Conservation (phyloP, 192 early-diverging fungal genomes). For the Coemansia sp. region DNA sequence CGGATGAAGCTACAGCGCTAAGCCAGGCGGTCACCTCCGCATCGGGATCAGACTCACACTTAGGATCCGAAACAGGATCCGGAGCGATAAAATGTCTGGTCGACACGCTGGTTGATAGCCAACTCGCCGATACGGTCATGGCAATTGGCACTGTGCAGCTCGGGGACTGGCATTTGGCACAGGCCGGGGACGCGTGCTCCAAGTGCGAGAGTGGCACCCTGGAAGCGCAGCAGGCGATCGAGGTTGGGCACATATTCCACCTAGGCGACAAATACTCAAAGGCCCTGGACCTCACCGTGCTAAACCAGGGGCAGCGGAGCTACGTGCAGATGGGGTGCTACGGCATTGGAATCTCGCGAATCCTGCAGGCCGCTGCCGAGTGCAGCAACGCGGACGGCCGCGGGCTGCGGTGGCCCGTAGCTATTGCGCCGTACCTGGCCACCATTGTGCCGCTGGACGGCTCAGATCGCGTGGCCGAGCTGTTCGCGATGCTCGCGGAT, state of each 20-base stretch:
- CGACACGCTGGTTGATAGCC: not conserved
- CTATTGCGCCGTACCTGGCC: constrained; percentile 74
- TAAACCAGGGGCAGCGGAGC: constrained; percentile 24
- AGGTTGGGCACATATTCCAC: constrained; percentile 88
- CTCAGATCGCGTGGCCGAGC: constrained; percentile 5
- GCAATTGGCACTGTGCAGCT: not conserved
- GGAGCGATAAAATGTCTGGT: not conserved
- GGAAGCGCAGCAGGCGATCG: constrained; percentile 57
- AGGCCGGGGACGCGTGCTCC: constrained; percentile 27
- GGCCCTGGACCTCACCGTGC: constrained; percentile 61
- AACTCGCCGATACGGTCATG: not conserved
- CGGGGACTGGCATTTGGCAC: constrained; percentile 40
- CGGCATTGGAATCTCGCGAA: constrained; percentile 82
- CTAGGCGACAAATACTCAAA: constrained; percentile 86
- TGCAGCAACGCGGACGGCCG: constrained; percentile 56
- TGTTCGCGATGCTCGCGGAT: constrained; percentile 9
- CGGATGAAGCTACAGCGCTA: not conserved
- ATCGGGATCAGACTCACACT: too few species aligned
- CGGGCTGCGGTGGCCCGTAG: constrained; percentile 73
- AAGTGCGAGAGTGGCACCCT: constrained; percentile 19
- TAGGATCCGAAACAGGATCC: too few species aligned
- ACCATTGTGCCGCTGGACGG: constrained; percentile 60
- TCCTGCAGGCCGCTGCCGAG: constrained; percentile 80
- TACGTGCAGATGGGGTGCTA: constrained; percentile 89
- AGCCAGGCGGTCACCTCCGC: not conserved